phyloP scores from a whole-genome alignment of 1,284 basidiomycete genomes.

The Phlebopus sp. region DNA sequence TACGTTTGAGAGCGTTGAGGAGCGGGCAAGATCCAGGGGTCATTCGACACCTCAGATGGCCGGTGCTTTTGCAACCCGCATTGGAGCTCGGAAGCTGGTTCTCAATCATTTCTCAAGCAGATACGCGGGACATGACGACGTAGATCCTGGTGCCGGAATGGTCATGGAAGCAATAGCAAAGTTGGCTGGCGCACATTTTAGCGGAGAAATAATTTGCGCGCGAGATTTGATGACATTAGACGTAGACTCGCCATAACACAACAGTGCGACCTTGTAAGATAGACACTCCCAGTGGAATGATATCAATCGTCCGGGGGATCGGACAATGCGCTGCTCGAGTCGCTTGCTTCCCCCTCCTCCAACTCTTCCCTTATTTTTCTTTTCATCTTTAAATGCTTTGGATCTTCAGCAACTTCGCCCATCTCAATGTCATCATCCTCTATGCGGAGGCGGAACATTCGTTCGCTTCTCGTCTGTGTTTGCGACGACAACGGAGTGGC shows the following conservation, averaged over 20 bases:
- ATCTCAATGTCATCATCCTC: conserved; percentile 73
- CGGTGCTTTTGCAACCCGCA: conserved; percentile 72
- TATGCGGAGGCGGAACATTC: conserved; percentile 21
- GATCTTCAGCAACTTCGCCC: conserved; percentile 78
- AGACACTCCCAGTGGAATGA: conserved; percentile 9
- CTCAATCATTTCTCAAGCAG: conserved; percentile 85
- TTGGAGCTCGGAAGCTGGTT: conserved; percentile 65
- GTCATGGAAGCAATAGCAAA: conserved; percentile 61
- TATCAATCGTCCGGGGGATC: conserved; percentile 53
- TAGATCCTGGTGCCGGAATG: conserved; percentile 42
- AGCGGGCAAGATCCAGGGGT: conserved; percentile 73
- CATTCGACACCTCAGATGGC: conserved; percentile 95
- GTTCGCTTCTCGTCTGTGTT: conserved; percentile 17
- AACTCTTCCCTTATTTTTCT: conserved; percentile 64
- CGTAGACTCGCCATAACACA: conserved; percentile 38
- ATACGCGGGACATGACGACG: conserved; percentile 55
- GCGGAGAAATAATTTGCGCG: conserved; percentile 59
- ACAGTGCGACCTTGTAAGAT: conserved; percentile 12
- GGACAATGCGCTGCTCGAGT: conserved; percentile 70
- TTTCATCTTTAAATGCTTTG: conserved; percentile 45
- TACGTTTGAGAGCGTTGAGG: conserved; percentile 62
- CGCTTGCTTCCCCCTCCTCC: conserved; percentile 82
- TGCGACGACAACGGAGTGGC: conserved; percentile 31
- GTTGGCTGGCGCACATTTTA: conserved; percentile 54
- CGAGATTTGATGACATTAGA: conserved; percentile 71